Conservation (phyloP, 768 basidiomycete genomes). For the Erythrobasidium yunnanense region DNA sequence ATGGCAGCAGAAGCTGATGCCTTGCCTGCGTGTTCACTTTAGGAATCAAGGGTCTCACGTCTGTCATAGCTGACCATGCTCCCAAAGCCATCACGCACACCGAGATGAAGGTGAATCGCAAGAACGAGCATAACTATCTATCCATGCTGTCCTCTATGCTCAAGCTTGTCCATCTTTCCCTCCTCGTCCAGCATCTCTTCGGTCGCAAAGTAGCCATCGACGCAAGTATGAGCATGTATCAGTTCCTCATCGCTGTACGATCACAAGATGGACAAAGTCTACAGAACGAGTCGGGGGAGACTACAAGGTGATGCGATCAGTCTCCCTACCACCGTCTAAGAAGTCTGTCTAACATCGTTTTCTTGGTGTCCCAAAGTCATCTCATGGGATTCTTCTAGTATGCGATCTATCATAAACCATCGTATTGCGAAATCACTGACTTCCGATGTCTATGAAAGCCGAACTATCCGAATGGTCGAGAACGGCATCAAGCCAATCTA, state of each 20-base stretch:
- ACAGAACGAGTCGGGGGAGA: conserved; percentile 94
- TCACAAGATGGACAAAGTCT: conserved; percentile 93
- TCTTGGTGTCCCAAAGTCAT: conserved; percentile 51
- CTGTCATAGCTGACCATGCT: conserved; percentile 75
- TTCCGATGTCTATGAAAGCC: neutral
- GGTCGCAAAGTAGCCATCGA: conserved; percentile 98
- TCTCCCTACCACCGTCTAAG: neutral
- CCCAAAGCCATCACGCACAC: conserved; percentile 59
- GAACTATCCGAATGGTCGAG: conserved; percentile 93
- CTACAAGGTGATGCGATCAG: conserved; percentile 55
- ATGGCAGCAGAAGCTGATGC: neutral
- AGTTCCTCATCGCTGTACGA: conserved; percentile 89
- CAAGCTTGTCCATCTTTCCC: neutral
- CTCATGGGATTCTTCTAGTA: conserved; percentile 94
- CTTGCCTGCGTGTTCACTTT: conserved; percentile 43
- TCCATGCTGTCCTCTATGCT: neutral
- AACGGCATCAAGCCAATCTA: conserved; percentile 97
- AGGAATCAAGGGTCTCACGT: conserved; percentile 95
- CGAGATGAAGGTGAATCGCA: conserved; percentile 32
- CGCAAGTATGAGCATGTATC: conserved; percentile 80
- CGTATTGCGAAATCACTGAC: neutral
- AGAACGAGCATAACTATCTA: conserved; percentile 33
- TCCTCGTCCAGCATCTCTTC: conserved; percentile 62
- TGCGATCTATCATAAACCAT: conserved; percentile 35
- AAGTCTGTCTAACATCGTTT: neutral